Evolutionary conservation across 2,329 filamentous ascomycete species (phyloP), one percentile per base, ranked within the genome.

Genomic region (Botrytis sinoallii): DNA sequence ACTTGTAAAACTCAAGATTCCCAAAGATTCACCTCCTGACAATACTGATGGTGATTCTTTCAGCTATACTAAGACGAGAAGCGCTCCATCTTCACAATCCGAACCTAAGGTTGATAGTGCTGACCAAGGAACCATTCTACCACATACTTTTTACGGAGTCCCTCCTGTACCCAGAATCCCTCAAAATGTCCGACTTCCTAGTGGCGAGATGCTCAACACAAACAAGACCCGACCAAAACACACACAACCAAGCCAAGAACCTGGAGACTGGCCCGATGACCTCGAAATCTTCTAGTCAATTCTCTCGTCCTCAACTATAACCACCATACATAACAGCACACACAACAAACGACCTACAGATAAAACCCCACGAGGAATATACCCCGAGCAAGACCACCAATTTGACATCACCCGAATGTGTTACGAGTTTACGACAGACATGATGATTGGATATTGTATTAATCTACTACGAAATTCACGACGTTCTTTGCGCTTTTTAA

Each of bases 121-220:
- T 8, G 44, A 69, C 32, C 48, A 60, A 38, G 64, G 12, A 55
- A 25, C 48, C 44, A 61, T 46, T 22, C 20, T 22, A 32, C 40
- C 52, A 48, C 29, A 22, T 29, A 35, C 60, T n/a, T 73, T 74
- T 52, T 59, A 73, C 38, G 73, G 75, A 38, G 73, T 78, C 18
- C 77, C 78, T 40, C 77, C 78, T 22, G 73, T 78, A 61, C 79
- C 79, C 6, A 75, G 74, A 38, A 74, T 80, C 67, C 80, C 80
- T 12, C 77, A 76, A 40, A 67, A 70, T 35, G 71, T 80, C n/a
- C 65, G 67, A 78, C 35, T 74, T 64, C 32, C 77, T 73, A 65
- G 71, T 59, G 70, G 65, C 46, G 67, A 72, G 55, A 44, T 65
- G 42, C 48, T 61, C 35, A 57, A 57, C 35, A 75, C 22, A 16